Evolutionary conservation across 2,329 filamentous ascomycete species (phyloP).

Genomic region (Fusarium goolgardi): DNA sequence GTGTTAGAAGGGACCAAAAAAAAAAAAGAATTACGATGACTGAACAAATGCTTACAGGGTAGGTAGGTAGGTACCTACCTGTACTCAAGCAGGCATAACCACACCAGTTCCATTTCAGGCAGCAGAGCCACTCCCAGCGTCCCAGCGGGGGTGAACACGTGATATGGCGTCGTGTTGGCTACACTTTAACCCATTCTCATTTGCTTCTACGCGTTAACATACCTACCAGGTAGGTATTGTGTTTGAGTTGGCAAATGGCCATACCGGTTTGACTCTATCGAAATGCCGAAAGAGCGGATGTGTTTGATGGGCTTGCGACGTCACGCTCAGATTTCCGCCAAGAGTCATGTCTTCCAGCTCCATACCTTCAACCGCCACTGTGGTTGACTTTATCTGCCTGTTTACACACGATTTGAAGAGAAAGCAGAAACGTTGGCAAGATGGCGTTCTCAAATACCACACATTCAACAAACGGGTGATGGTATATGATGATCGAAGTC

Average conservation of each 20-base stretch:
- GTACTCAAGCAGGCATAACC: too few species aligned
- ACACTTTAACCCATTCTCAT: neutral
- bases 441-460: conserved; percentile 88
- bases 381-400: conserved; percentile 85
- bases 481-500: conserved; percentile 85
- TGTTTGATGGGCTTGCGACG: neutral
- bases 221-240: neutral
- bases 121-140: conserved; percentile 1
- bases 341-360: conserved; percentile 33
- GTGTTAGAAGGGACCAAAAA: neutral
- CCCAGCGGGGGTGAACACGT: conserved; percentile 19
- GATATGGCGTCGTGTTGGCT: conserved; percentile 37
- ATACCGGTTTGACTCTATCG: neutral
- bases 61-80: neutral
- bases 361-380: conserved; percentile 67
- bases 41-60: neutral
- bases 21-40: too few species aligned
- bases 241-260: neutral
- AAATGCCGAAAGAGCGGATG: conserved; percentile 11
- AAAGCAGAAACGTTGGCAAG: conserved; percentile 94
- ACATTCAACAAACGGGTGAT: conserved; percentile 92
- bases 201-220: conserved; percentile 22
- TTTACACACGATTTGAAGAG: conserved; percentile 87
- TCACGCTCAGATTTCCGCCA: neutral
- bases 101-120: conserved; percentile 6